Evolutionary conservation across 2,329 filamentous ascomycete genomes (phyloP).

Genomic region (Parastagonospora avenae): DNA sequence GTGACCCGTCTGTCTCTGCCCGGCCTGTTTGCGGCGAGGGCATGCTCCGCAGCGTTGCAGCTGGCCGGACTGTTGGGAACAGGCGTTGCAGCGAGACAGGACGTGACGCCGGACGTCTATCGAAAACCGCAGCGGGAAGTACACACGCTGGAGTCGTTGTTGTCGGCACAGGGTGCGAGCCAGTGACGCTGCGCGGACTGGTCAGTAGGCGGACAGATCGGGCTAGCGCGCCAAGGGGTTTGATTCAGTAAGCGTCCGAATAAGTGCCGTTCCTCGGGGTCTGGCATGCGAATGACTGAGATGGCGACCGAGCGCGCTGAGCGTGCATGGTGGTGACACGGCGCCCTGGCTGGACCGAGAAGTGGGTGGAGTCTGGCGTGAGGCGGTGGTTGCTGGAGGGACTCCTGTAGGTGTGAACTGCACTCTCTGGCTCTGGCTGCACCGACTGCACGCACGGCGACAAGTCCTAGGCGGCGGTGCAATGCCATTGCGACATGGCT

Average conservation of each 20-base stretch:
- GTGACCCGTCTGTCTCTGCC: conserved; percentile 13
- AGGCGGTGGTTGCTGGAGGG: background rate
- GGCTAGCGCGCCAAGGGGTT: conserved; percentile 12
- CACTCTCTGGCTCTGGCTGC: background rate
- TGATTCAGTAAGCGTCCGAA: conserved; percentile 12
- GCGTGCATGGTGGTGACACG: conserved; percentile 7
- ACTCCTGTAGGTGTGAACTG: background rate
- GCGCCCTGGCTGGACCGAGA: background rate
- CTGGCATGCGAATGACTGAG: conserved; percentile 12
- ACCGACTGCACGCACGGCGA: background rate
- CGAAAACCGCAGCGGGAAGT: background rate
- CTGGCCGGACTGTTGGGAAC: background rate
- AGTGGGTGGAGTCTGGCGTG: background rate
- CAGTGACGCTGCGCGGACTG: background rate
- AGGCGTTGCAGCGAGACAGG: background rate
- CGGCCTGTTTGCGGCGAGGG: conserved; percentile 25
- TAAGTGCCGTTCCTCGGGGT: conserved; percentile 16
- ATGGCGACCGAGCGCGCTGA: conserved; percentile 3
- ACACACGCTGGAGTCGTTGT: background rate
- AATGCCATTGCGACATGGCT: background rate
- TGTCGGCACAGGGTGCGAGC: background rate
- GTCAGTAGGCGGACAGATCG: background rate
- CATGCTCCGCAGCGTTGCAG: background rate
- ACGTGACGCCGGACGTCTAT: background rate
- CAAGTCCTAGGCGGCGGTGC: background rate